phyloP scores from a whole-genome alignment of 441 rosid species.

The Gossypium gossypioides region DNA sequence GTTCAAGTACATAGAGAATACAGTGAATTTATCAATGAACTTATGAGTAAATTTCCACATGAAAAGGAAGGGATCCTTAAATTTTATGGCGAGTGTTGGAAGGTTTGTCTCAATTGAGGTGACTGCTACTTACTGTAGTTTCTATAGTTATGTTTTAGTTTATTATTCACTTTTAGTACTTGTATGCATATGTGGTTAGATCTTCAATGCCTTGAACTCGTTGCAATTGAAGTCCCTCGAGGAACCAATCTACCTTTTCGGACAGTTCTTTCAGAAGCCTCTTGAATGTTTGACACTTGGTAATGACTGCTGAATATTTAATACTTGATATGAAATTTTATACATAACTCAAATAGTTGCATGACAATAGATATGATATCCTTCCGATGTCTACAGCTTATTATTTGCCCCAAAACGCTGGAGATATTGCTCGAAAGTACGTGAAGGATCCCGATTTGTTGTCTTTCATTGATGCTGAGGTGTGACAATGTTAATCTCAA shows the following conservation, averaged over 20 bases:
- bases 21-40: slow-evolving; percentile 49
- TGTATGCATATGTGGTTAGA: slow-evolving; percentile 30
- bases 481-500: slow-evolving; percentile 20
- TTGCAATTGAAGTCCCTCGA: slow-evolving; percentile 86
- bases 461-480: slow-evolving; percentile 96
- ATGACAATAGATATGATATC: slow-evolving; percentile 3
- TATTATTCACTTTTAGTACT: slow-evolving; percentile 16
- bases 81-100: slow-evolving; percentile 82
- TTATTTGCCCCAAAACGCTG: slow-evolving; percentile 83
- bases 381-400: slow-evolving; percentile 42
- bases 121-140: slow-evolving; percentile 12
- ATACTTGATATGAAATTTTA: not conserved
- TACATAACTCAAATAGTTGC: not conserved
- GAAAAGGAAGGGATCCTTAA: slow-evolving; percentile 75
- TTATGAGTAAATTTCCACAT: slow-evolving; percentile 63
- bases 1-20: slow-evolving; percentile 70
- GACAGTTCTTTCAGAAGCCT: slow-evolving; percentile 89
- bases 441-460: slow-evolving; percentile 71
- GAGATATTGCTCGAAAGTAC: slow-evolving; percentile 78
- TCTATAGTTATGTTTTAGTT: slow-evolving; percentile 7
- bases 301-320: slow-evolving; percentile 19
- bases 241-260: slow-evolving; percentile 87
- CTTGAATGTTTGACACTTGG: slow-evolving; percentile 85
- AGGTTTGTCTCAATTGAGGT: slow-evolving; percentile 44
- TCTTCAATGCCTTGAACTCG: slow-evolving; percentile 81